Conservation (phyloP, 371 early-diverging fungal species). For the Dinochytrium kinnereticum region DNA sequence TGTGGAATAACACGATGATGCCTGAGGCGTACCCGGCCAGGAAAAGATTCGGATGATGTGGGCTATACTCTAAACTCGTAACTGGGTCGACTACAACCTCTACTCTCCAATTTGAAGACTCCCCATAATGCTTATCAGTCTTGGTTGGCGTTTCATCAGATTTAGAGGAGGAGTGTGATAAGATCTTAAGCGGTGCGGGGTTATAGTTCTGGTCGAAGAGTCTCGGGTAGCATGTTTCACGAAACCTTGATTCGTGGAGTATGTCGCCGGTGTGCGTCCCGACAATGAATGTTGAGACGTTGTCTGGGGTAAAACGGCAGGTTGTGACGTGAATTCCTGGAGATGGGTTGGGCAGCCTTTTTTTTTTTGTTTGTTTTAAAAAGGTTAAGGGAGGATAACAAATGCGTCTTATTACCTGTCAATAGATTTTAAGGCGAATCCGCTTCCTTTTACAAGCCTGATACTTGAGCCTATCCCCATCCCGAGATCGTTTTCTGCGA, state of each 20-base stretch:
- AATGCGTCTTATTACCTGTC: not conserved
- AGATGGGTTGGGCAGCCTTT: not conserved
- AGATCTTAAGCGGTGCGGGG: constrained; percentile 1
- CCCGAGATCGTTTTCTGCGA: constrained; percentile 41
- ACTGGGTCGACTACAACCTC: constrained; percentile 23
- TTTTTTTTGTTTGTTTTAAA: too few relatives aligned
- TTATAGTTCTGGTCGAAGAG: not conserved
- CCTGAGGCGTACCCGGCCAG: constrained; percentile 43
- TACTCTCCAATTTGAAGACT: not conserved
- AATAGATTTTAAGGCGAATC: constrained; percentile 14
- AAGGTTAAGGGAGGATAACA: not conserved
- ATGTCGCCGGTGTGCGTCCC: constrained; percentile 34
- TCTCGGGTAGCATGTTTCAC: constrained; percentile 32
- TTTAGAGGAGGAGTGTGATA: too few relatives aligned
- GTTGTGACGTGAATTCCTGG: not conserved
- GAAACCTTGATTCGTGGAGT: constrained; percentile 39
- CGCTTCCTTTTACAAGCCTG: constrained; percentile 30
- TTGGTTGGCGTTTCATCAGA: not conserved
- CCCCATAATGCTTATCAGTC: too few relatives aligned
- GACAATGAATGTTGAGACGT: constrained; percentile 32
- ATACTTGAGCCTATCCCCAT: constrained; percentile 39
- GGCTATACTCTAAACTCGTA: constrained; percentile 31
- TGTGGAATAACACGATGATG: constrained; percentile 31
- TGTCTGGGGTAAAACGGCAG: constrained; percentile 9
- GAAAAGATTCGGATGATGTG: constrained; percentile 33